Base-by-base conservation (phyloP, 2,329 filamentous ascomycete genomes). In the Xylariaceae sp. region DNA sequence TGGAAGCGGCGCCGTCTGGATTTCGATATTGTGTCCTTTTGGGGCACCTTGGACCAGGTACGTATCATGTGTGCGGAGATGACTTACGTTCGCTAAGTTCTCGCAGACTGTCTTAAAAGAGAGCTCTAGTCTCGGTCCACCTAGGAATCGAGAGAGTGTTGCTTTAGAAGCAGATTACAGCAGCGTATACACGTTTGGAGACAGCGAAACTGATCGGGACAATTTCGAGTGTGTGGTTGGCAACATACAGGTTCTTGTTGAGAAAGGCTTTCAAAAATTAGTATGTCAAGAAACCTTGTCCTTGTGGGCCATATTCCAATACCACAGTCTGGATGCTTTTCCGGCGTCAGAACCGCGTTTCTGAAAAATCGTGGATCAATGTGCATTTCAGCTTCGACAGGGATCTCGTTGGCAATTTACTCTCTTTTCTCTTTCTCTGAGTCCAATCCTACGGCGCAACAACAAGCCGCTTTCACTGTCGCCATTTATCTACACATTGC, bases 31-130 rank as follows among this genome's bases (percentile, higher is more conserved):
- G 31, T 62, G 5, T 62, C 60, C 4, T 69, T 69, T 37, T 69
- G 64, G 66, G 67, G 66, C 7, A 33, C 11, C 41, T 17, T n/a
- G 12, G 65, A 69, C 40, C 45, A 44, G 5, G 65, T 67, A 51
- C 58, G 56, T 53, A 23, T 50, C 19, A 39, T 19, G 11, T 12
- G 1, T 39, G 17, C 16, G n/a, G n/a, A n/a, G 6, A 23, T 34
- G 16, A 9, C 16, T 28, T 23, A 12, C 16, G n/a, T 11, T 33
- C 11, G 11, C 21, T 31, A 46, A 31, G 16, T 7, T 26, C 11
- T 40, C 9, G 28, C 23, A 66, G 64, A 34, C 61, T 23, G 61
- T 66, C 6, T 34, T 48, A 9, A 44, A 12, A 16, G 43, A 60
- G 5, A 62, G 58, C 21, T 49, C 61, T 4, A 33, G 21, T 8